phyloP scores from a whole-genome alignment of 2,329 filamentous ascomycete species.

The Cladophialophora carrionii region DNA sequence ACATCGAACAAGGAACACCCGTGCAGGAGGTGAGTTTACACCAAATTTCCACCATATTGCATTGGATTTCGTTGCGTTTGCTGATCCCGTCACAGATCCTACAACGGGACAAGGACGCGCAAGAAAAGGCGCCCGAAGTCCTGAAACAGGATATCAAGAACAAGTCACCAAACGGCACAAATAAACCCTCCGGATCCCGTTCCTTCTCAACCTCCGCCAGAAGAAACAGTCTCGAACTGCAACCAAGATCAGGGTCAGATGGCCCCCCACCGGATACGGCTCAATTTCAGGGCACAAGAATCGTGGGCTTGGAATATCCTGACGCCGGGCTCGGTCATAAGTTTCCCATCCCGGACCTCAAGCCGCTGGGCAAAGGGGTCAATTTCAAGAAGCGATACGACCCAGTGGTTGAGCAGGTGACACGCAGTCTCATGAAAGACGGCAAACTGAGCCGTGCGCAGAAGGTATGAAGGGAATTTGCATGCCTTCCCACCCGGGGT shows the following conservation, averaged over 20 bases:
- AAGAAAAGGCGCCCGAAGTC: conserved; percentile 67
- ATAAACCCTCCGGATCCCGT: conserved; percentile 42
- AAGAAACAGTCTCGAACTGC: conserved; percentile 42
- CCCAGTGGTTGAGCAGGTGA: conserved; percentile 81
- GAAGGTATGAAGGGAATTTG: conserved; percentile 59
- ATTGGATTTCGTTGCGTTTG: not conserved
- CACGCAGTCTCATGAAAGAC: conserved; percentile 85
- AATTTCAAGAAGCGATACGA: conserved; percentile 83
- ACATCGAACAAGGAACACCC: conserved; percentile 67
- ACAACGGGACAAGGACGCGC: conserved; percentile 63
- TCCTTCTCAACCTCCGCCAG: conserved; percentile 62
- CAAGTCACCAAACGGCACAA: conserved; percentile 37
- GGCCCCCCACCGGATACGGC: conserved; percentile 33
- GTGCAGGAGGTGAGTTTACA: conserved; percentile 64
- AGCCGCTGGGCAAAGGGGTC: conserved; percentile 61
- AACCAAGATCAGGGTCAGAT: not conserved
- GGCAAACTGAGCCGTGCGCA: conserved; percentile 91
- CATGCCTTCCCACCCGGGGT: not conserved
- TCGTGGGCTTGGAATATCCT: conserved; percentile 39
- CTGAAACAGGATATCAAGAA: conserved; percentile 63
- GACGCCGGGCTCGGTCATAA: conserved; percentile 64
- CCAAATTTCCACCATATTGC: not conserved
- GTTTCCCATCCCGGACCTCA: conserved; percentile 69
- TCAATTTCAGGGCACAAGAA: conserved; percentile 38
- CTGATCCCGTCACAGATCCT: conserved; percentile 58